Base-by-base conservation (phyloP, 2,329 filamentous ascomycete species). In the Metarhizium robertsii region DNA sequence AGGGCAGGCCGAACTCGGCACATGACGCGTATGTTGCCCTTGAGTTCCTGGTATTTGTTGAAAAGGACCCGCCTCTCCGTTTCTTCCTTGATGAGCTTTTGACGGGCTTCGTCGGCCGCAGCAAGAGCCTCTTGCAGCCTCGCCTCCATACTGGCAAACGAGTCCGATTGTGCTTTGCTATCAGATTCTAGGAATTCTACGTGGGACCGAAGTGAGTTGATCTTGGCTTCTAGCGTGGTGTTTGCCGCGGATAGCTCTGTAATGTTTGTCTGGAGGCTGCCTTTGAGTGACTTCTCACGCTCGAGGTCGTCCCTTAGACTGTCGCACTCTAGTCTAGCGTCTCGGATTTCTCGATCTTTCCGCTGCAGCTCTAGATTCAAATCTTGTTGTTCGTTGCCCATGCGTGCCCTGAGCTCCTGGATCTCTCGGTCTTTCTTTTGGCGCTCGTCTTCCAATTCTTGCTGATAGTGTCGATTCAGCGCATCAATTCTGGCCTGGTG, bases 1-100 rank as follows among this genome's bases (percentile, higher is more conserved):
- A 88, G 75, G 0, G 86, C 76, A 1, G 94, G 94, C 45, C 95
- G 86, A 32, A 97, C 92, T 67, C 94, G 85, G 67, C 92, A 97
- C 83, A 99, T 99, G 61, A 99, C 94, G 20, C 94, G 87, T 65
- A 99, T 99, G 67, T 99, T 99, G 64, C 94, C 94, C 70, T 96
- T 96, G 57, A 99, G 81, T 67, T 99, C 94, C 69, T 99, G 91
- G 50, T 99, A 92, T 69, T 95, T 94, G 71, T 97, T 97, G 75
- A 97, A 96, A 0, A 99, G 80, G 62, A 95, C 92, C 25, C 94
- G 83, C 14, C 94, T 84, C 52, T 96, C 77, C 0, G 89, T 94
- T 72, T 99, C 94, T 67, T 97, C 94, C 64, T 87, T 90, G 59
- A 94, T 86, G 32, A 99, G 77, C 66, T 94, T 96, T 61, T 90